phyloP scores from a whole-genome alignment of 768 basidiomycete genomes.

The Krasilnikovozyma curviuscula region DNA sequence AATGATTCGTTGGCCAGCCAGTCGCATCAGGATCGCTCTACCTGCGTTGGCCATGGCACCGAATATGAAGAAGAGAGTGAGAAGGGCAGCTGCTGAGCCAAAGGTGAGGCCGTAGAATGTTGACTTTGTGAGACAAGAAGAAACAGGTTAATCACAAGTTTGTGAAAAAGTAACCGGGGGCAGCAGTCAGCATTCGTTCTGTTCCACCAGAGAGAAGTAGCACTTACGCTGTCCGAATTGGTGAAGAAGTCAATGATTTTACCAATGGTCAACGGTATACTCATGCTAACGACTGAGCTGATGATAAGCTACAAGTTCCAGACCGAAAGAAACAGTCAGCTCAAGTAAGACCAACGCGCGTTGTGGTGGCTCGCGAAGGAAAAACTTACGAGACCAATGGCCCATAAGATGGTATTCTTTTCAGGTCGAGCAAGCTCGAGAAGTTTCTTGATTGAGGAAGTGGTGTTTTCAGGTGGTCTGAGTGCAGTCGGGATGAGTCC shows the following conservation, averaged over 20 bases:
- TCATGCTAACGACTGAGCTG: constrained; percentile 82
- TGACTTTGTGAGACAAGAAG: constrained; percentile 6
- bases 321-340: background rate
- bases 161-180: background rate
- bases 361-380: background rate
- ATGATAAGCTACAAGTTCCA: constrained; percentile 39
- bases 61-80: constrained; percentile 60
- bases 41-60: constrained; percentile 75
- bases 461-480: background rate
- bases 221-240: constrained; percentile 48
- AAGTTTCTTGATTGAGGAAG: constrained; percentile 32
- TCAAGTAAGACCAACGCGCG: background rate
- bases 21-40: constrained; percentile 42
- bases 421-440: constrained; percentile 64
- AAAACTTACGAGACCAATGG: constrained; percentile 38
- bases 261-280: constrained; percentile 79
- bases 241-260: constrained; percentile 81
- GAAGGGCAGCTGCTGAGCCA: constrained; percentile 53
- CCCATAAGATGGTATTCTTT: constrained; percentile 49
- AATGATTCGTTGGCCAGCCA: constrained; percentile 80
- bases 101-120: constrained; percentile 63
- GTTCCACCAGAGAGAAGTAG: too few relatives aligned
- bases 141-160: constrained; percentile 33
- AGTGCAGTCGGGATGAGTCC: background rate
- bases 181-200: background rate